phyloP scores from a whole-genome alignment of 495 filamentous ascomycete genomes.

The Aspergillus nidulans region DNA sequence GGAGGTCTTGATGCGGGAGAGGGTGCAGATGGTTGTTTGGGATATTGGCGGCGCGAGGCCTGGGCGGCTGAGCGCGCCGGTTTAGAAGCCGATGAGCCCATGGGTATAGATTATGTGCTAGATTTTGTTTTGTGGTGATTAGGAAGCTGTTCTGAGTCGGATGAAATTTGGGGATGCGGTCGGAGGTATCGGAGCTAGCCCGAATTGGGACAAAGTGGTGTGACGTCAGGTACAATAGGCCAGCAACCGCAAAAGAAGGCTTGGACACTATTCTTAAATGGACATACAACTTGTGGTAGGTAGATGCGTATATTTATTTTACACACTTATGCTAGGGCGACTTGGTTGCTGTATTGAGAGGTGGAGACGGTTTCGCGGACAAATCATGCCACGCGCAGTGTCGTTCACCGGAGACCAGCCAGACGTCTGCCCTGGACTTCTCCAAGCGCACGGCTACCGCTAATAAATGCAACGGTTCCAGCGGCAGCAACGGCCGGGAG shows the following conservation, averaged over 20 bases:
- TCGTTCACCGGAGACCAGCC: slow-evolving; percentile 65
- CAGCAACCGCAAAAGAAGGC: slow-evolving; percentile 7
- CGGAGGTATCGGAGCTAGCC: neutral
- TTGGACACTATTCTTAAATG: neutral
- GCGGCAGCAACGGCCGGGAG: slow-evolving; percentile 68
- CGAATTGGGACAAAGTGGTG: neutral
- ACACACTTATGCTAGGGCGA: neutral
- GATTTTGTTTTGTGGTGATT: neutral
- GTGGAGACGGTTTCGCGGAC: neutral
- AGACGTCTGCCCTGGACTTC: slow-evolving; percentile 88
- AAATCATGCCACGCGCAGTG: neutral
- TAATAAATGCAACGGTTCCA: slow-evolving; percentile 71
- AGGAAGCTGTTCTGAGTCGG: neutral
- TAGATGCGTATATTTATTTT: neutral
- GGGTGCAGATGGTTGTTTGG: slow-evolving; percentile 40
- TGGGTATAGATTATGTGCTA: slow-evolving; percentile 20
- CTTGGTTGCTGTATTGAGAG: neutral
- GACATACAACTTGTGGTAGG: neutral
- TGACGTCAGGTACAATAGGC: neutral
- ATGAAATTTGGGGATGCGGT: neutral
- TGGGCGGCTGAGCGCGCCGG: slow-evolving; percentile 50
- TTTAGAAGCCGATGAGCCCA: slow-evolving; percentile 64
- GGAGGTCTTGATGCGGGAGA: slow-evolving; percentile 13
- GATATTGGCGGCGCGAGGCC: slow-evolving; percentile 53
- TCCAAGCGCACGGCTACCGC: slow-evolving; percentile 84